phyloP scores from a whole-genome alignment of 495 filamentous ascomycete genomes.

The Penicillium lagena region DNA sequence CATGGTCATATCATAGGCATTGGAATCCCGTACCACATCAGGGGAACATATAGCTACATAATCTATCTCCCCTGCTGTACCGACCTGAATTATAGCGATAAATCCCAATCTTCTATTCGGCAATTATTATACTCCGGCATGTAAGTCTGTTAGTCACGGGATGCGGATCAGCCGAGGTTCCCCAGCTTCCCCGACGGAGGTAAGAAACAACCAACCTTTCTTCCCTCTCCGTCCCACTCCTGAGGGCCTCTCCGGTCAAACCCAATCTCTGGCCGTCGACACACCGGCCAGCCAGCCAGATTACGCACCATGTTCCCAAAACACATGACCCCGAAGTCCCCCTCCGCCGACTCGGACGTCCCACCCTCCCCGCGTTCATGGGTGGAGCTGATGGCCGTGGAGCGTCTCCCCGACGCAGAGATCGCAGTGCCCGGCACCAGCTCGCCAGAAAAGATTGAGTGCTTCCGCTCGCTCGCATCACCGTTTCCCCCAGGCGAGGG shows the following conservation, averaged over 20 bases:
- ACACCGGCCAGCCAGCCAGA: background rate
- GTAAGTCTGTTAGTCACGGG: background rate
- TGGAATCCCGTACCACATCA: too few relatives aligned
- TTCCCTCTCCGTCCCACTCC: background rate
- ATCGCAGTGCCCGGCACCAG: background rate
- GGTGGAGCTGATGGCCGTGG: slow-evolving; percentile 27
- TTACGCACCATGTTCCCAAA: slow-evolving; percentile 5
- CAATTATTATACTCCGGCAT: too few relatives aligned
- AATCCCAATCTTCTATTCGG: too few relatives aligned
- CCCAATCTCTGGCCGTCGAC: too few relatives aligned
- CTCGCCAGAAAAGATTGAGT: slow-evolving; percentile 23
- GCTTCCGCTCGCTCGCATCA: slow-evolving; percentile 24
- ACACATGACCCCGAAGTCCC: slow-evolving; percentile 1
- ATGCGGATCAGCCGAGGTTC: slow-evolving; percentile 8
- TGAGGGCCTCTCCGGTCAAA: too few relatives aligned
- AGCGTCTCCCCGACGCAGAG: slow-evolving; percentile 13
- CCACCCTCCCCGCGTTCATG: slow-evolving; percentile 17
- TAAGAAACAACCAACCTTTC: background rate
- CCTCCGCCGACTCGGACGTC: slow-evolving; percentile 1
- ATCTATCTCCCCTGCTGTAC: too few relatives aligned
- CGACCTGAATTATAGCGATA: too few relatives aligned
- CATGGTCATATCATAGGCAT: too few relatives aligned
- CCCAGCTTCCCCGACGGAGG: background rate
- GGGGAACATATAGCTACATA: too few relatives aligned
- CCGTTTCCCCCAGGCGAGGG: slow-evolving; percentile 27